Evolutionary conservation across 2,329 filamentous ascomycete genomes (phyloP), one percentile per base, ranked within the genome.

Genomic region (Myotisia sp.): DNA sequence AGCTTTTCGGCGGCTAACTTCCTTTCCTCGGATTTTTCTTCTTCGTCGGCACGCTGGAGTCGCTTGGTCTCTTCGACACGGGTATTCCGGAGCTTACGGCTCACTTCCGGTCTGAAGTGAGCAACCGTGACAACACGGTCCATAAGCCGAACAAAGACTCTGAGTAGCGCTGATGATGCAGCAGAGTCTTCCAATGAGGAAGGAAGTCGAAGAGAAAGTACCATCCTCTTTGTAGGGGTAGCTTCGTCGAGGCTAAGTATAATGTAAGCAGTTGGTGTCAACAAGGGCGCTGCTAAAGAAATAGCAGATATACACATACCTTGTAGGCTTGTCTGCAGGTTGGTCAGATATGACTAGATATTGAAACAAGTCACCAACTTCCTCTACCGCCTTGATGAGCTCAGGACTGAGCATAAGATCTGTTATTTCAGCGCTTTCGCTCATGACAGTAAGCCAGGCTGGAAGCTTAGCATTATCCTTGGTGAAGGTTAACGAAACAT

Each of bases 391-490:
- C 50, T 79, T 73, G 57, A 84, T 71, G 23, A 98, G 69, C 48
- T 95, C 87, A n/a, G 79, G 70, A 3, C 84, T 93, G 33, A 98
- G 70, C 45, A 98, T 65, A 5, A 74, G 67, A 29, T 94, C 82
- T 8, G 86, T 94, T 48, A 98, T 78, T 62, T 95, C 90, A 38
- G 86, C 85, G 59, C 78, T 93, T 68, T 98, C 90, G 52, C 76
- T 92, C 90, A 98, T 95, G 52, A 94, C 74, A 8, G 84, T 93
- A 36, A 79, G 68, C 86, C 86, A 98, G 43, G 70, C 62, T 21
- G 90, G 87, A 21, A 98, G 74, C 67, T 92, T 94, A 36, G 79
- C 55, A 60, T 86, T 74, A 51, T 98, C 90, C 69, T 92, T 93
- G 53, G 87, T 94, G 44, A 76, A 76, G 26, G 90, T 94, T 46